phyloP scores from a whole-genome alignment of 2,329 filamentous ascomycete genomes.

The Penicillium corylophilum region DNA sequence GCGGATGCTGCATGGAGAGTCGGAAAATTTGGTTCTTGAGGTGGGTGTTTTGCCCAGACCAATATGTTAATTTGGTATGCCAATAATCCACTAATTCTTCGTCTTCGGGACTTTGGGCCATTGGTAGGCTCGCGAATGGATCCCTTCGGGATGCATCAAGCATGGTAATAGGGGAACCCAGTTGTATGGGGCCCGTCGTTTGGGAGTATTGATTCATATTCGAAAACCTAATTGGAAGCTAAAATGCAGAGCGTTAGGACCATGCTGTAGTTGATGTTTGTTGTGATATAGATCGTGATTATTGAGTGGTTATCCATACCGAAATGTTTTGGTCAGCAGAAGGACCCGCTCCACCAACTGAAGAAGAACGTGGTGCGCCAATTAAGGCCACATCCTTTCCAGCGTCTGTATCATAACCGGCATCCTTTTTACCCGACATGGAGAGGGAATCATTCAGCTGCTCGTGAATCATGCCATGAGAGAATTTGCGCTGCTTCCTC shows the following conservation, averaged over 20 bases:
- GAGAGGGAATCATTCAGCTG: slow-evolving; percentile 1
- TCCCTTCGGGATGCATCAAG: slow-evolving; percentile 33
- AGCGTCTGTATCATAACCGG: slow-evolving; percentile 5
- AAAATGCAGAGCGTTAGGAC: slow-evolving; percentile 4
- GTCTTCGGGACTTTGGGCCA: slow-evolving; percentile 26
- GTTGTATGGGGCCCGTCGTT: slow-evolving; percentile 1
- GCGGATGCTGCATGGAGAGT: slow-evolving; percentile 33
- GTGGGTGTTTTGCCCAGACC: slow-evolving; percentile 42
- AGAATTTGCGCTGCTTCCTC: slow-evolving; percentile 32
- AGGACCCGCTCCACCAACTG: not conserved
- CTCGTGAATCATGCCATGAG: slow-evolving; percentile 15
- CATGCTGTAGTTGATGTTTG: not conserved
- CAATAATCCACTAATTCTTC: slow-evolving; percentile 37
- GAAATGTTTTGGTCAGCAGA: slow-evolving; percentile 12
- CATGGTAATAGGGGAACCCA: slow-evolving; percentile 26
- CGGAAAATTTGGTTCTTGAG: slow-evolving; percentile 39
- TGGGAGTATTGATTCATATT: slow-evolving; percentile 12
- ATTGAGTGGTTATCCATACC: slow-evolving; percentile 16
- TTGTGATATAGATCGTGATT: not conserved
- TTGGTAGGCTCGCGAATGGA: slow-evolving; percentile 33
- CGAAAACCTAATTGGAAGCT: slow-evolving; percentile 19
- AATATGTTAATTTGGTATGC: slow-evolving; percentile 39
- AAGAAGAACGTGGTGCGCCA: not conserved
- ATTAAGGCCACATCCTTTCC: not conserved
- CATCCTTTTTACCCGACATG: slow-evolving; percentile 8